A percentile compares a stretch with the other conserved stretches of the same genome.
phyloP scores from a whole-genome alignment of 805 yeast species.

The Cyberlindnera japonica region DNA sequence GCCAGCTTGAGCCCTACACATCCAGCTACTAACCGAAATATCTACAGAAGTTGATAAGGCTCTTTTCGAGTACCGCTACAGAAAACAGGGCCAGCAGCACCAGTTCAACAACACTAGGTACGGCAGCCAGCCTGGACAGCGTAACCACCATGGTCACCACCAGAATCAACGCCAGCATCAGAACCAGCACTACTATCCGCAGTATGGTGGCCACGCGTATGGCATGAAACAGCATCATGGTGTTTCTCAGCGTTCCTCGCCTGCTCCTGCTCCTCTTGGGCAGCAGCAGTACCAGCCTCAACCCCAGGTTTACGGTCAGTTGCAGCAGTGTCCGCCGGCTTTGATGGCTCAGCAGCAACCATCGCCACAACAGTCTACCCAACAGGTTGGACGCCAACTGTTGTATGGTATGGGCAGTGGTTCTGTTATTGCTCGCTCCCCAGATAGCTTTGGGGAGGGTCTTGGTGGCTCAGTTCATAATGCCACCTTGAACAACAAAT shows the following conservation, averaged over 20 bases:
- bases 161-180: background rate
- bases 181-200: background rate
- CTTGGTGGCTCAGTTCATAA: conserved; percentile 7
- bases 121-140: conserved; percentile 1
- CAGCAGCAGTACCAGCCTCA: background rate
- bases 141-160: conserved; percentile 1
- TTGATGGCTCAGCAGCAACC: conserved; percentile 3
- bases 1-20: background rate
- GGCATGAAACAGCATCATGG: conserved; percentile 1
- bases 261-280: conserved; percentile 3
- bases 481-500: conserved; percentile 7
- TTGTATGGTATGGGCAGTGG: background rate
- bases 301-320: conserved; percentile 3
- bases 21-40: conserved; percentile 8
- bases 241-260: conserved; percentile 1
- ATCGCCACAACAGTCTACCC: background rate
- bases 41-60: conserved; percentile 24
- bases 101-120: conserved; percentile 4
- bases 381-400: background rate
- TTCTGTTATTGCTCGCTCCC: conserved; percentile 18
- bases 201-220: no score
- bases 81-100: conserved; percentile 14
- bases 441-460: conserved; percentile 22
- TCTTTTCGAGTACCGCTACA: conserved; percentile 24
- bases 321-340: background rate